Base-by-base conservation (phyloP, 495 filamentous ascomycete species). In the Daldinia concentrica region DNA sequence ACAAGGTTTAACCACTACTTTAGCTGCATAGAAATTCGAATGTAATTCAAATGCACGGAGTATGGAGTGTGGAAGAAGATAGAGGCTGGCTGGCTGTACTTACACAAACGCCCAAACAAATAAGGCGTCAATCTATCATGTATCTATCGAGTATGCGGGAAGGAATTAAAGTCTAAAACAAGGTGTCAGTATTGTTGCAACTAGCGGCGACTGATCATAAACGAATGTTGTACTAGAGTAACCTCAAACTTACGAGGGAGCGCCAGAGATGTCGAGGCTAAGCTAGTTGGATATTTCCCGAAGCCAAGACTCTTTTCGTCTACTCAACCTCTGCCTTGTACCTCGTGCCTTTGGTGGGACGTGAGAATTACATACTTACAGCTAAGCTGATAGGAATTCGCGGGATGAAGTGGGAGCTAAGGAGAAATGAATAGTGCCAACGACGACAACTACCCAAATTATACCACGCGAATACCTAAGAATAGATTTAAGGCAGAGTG, bases 141-240 rank as follows among this genome's bases (percentile, higher is more conserved):
- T 54, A 54, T 54, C 26, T 54, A 54, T 54, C 4, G 51, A 30
- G 15, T 4, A 66, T 63, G 63, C 55, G 58, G 64, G 60, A 68
- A 58, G 60, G 45, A 72, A 64, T 56, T 60, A 68, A 57, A 65
- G 61, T 68, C 60, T 72, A 64, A 72, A 72, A 72, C 70, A 72
- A 68, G 56, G 70, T 72, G 64, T 72, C 55, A 72, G 59, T 72
- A 29, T 43, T 58, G 69, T 66, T 66, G 63, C 59, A 55, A 72
- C 51, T 72, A 72, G 69, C 64, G 63, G 69, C 54, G 56, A 57
- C 54, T 68, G 39, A 50, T 58, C 55, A 36, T 54, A 65, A 8
- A 62, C 37, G 19, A 37, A 62, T 14, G 68, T 39, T 58, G 58
- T 45, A 66, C 63, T 63, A 62, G 63, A 62, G 58, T 32, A 56